Conservation (phyloP, 192 early-diverging fungal genomes). For the Chytriomyces sp. region DNA sequence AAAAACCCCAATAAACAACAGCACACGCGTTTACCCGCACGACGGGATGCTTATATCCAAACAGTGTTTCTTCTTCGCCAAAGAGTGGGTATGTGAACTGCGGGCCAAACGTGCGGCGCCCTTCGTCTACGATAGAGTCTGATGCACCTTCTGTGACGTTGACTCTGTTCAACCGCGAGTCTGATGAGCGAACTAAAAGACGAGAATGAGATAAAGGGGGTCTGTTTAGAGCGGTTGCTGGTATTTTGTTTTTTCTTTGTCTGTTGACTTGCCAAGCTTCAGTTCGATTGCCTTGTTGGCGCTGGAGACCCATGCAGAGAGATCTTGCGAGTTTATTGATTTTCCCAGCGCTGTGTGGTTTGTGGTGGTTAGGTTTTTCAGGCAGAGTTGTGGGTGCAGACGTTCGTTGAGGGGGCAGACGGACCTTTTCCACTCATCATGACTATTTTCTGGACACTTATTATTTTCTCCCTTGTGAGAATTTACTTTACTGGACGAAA, state of each 20-base stretch:
- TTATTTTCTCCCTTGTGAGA: no score
- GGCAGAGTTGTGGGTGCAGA: no score
- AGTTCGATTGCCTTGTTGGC: slow-evolving; percentile 27
- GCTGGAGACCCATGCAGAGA: slow-evolving; percentile 15
- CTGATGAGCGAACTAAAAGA: not conserved
- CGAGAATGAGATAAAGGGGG: not conserved
- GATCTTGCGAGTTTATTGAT: not conserved
- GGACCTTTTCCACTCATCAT: no score
- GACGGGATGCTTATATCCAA: slow-evolving; percentile 80
- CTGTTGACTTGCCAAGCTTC: slow-evolving; percentile 16
- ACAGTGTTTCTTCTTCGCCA: slow-evolving; percentile 84
- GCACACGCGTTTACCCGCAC: slow-evolving; percentile 3
- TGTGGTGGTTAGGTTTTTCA: no score
- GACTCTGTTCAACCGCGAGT: not conserved
- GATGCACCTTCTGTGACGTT: not conserved
- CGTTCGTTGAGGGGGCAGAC: no score
- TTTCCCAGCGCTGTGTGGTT: not conserved
- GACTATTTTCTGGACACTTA: no score
- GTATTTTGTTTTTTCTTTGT: not conserved
- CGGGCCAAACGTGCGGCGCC: slow-evolving; percentile 67
- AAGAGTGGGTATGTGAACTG: slow-evolving; percentile 88
- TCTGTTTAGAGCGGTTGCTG: not conserved
- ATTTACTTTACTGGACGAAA: no score
- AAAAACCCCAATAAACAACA: not conserved
- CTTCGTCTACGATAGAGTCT: slow-evolving; percentile 16